phyloP scores from a whole-genome alignment of 495 filamentous ascomycete species.

The Talaromyces stipitatus region DNA sequence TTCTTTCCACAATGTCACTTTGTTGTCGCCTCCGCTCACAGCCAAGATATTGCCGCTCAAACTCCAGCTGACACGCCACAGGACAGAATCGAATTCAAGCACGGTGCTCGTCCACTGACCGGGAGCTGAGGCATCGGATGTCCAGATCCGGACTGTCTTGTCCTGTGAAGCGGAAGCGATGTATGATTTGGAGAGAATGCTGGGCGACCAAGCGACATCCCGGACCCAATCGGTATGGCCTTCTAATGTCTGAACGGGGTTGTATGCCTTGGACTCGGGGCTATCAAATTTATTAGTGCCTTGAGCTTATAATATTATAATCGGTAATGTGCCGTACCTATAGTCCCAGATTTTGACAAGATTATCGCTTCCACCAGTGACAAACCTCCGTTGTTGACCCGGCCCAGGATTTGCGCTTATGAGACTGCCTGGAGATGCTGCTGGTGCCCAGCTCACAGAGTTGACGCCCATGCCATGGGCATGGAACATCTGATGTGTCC shows the following conservation, averaged over 20 bases:
- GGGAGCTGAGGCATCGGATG: constrained; percentile 53
- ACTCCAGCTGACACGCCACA: constrained; percentile 98
- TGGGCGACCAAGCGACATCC: constrained; percentile 94
- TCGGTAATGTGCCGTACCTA: constrained; percentile 31
- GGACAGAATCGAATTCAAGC: constrained; percentile 75
- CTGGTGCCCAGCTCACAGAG: constrained; percentile 90
- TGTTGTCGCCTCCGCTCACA: constrained; percentile 90
- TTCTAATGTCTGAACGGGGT: constrained; percentile 44
- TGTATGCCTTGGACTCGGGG: constrained; percentile 47
- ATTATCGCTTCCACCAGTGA: constrained; percentile 91
- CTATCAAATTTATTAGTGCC: constrained; percentile 16
- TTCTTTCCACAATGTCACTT: constrained; percentile 66
- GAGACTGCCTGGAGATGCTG: constrained; percentile 68
- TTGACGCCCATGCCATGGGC: constrained; percentile 93
- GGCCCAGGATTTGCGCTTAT: constrained; percentile 60
- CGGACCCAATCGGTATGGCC: constrained; percentile 97
- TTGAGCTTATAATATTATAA: background rate
- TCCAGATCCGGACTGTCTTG: constrained; percentile 97
- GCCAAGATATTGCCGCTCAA: constrained; percentile 96
- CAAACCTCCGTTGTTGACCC: constrained; percentile 65
- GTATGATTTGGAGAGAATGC: constrained; percentile 87
- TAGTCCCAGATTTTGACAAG: constrained; percentile 84
- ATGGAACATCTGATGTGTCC: constrained; percentile 77
- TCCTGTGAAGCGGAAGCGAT: constrained; percentile 94
- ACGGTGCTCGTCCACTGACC: constrained; percentile 74